Percentiles rank a stretch among this genome's conserved stretches.
Evolutionary conservation across 2,329 filamentous ascomycete species (phyloP).

Genomic region (Diplodia mutila): DNA sequence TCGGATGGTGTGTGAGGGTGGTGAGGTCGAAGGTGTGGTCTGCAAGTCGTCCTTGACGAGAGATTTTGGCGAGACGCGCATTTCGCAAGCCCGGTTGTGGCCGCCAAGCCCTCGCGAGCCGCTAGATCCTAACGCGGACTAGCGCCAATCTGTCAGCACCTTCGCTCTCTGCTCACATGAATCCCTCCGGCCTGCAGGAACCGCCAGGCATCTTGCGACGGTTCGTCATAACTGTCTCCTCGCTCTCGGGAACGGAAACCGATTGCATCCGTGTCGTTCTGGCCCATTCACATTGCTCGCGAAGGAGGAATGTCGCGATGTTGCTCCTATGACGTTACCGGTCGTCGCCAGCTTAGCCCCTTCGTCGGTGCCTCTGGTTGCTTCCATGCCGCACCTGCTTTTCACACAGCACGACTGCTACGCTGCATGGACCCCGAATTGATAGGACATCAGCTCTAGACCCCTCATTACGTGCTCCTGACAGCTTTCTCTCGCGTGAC

Average conservation of each 20-base stretch:
- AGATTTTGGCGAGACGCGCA: slow-evolving; percentile 23
- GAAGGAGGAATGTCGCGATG: background rate
- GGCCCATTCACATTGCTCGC: background rate
- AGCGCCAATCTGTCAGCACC: slow-evolving; percentile 4
- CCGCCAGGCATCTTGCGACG: background rate
- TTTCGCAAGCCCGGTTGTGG: slow-evolving; percentile 16
- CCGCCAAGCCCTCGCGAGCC: slow-evolving; percentile 22
- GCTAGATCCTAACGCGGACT: background rate
- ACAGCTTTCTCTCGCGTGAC: background rate
- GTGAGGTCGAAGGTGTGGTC: slow-evolving; percentile 14
- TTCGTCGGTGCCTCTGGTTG: background rate
- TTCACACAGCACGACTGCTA: background rate
- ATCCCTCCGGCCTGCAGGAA: background rate
- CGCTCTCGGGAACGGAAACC: background rate
- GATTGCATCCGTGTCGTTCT: too few species aligned
- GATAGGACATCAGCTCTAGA: background rate
- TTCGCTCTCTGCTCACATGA: background rate
- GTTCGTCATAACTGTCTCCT: background rate
- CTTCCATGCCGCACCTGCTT: background rate
- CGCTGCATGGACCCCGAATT: background rate
- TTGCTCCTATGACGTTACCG: slow-evolving; percentile 7
- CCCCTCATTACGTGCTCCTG: background rate
- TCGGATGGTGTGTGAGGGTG: slow-evolving; percentile 24
- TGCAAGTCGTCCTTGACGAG: slow-evolving; percentile 22
- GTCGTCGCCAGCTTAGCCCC: background rate